Evolutionary conservation across 73 alveolate species (phyloP), one percentile per base, ranked within the genome.

Genomic region (Strombidium stylifer): DNA sequence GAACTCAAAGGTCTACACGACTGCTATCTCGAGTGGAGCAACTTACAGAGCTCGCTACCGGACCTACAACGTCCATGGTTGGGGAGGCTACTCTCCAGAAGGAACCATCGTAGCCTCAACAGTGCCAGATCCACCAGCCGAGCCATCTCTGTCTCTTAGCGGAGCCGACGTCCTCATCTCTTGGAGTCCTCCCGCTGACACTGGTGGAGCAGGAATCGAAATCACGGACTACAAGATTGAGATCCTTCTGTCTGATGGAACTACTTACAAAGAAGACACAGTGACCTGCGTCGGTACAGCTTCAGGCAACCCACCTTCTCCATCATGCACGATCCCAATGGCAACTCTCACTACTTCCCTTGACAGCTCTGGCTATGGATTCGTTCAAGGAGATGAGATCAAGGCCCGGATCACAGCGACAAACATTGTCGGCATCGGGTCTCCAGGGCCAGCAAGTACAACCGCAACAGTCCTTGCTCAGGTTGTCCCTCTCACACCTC

Each of bases 41-140:
- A 31, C 72, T 2, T 73, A 73, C 53, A 62, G 64, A 44, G 19
- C 39, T 28, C 41, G 71, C 32, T 73, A 73, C 45, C 27, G 53
- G 18, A 59, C 50, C 24, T 16, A 30, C 35, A 73, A 73, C 21
- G 50, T 73, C 8, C 46, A 27, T 26, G 78, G 71, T 12, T 73
- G 86, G 86, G 46, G 78, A 46, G 51, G 40, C 16, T 73, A 41
- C 41, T 56, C 77, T 31, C 78, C 77, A 6, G 48, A 24, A 7
- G 49, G 37, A 31, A 19, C 21, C 14, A 46, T 73, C 15, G 16
- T 42, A 5, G 77, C 86, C 6, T 55, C 78, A 0, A 60, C 78
- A 0, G 41, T 55, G 4, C 78, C 86, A 7, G 14, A 20, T 34
- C 24, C 25, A 11, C 83, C 83, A 4, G 42, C 4, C 42, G 42